Base-by-base conservation (phyloP, 495 filamentous ascomycete genomes). In the Aspergillus panamensis region DNA sequence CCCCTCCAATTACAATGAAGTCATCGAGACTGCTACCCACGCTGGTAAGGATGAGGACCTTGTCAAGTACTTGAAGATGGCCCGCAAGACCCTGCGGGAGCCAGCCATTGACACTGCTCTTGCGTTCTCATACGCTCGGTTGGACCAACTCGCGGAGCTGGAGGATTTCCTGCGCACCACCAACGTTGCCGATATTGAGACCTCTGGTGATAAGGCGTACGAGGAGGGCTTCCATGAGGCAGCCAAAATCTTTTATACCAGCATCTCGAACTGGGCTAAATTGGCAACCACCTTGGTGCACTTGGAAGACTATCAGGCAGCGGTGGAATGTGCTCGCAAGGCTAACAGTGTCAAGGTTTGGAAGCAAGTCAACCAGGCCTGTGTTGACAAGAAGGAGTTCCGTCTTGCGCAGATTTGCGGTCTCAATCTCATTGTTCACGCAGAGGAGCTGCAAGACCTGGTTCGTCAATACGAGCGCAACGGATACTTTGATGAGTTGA, bases 261-360 rank as follows among this genome's bases (percentile, higher is more conserved):
- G 89, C 79, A 96, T 99, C 73, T 97, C 93, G 33, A 99, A 99
- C 81, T 99, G 95, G 95, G 94, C 95, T 56, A 97, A 97, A 79
- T 84, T 99, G 60, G 94, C 95, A 4, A 97, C 95, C 12, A 97
- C 95, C 25, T 79, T 97, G 57, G 95, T 99, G 19, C 93, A 97
- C 71, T 83, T 99, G 8, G 88, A 88, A 66, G 95, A 99, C 53
- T 97, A 99, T 77, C 95, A 99, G 71, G 91, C 92, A 54, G 95
- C 95, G 29, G 95, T 99, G 33, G 95, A 99, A 74, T 97, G 92
- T 66, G 95, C 95, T 21, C 90, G 95, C 68, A 97, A 97, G 77
- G 95, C 95, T 69, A 99, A 97, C 80, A 99, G 92, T 78, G 91
- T 95, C 76, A 96, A 96, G 80, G 95, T 99, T 53, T 99, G 95